These are phyloP conservation scores for Lanmaoa pseudosensibilis DNA, from an alignment of 768 basidiomycete genomes.

Conservation along the genomic window DNA sequence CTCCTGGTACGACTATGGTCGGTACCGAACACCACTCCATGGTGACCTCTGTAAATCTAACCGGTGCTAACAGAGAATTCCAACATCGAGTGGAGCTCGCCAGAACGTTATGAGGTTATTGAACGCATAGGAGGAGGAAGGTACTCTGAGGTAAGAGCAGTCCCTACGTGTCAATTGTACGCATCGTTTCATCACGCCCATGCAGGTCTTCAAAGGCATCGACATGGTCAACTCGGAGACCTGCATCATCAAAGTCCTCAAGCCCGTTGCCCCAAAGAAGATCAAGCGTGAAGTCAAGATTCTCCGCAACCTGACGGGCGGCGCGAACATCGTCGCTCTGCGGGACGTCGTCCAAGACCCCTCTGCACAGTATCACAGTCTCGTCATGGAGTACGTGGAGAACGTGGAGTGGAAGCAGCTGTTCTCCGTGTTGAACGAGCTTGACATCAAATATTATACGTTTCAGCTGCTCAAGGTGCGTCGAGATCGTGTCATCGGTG, in stretches of 20 bases:
- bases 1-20: constrained; percentile 66
- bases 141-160: constrained; percentile 55
- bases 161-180: neutral
- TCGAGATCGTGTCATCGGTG: neutral
- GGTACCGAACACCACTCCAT: constrained; percentile 12
- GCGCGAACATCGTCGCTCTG: constrained; percentile 65
- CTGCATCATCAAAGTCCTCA: constrained; percentile 70
- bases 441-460: constrained; percentile 66
- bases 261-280: constrained; percentile 66
- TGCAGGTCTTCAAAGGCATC: constrained; percentile 59
- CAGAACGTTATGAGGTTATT: constrained; percentile 67
- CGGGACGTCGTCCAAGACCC: constrained; percentile 69
- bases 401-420: constrained; percentile 66
- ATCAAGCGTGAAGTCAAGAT: constrained; percentile 78
- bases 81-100: constrained; percentile 61
- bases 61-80: constrained; percentile 47
- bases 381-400: constrained; percentile 69
- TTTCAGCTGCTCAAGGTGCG: constrained; percentile 60
- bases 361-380: constrained; percentile 59
- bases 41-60: constrained; percentile 1
- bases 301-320: constrained; percentile 65
- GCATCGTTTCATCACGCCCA: constrained; percentile 1
- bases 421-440: constrained; percentile 57
- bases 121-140: constrained; percentile 64
- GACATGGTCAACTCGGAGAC: constrained; percentile 54